Evolutionary conservation across 192 early-diverging fungal genomes (phyloP), one percentile per base, ranked within the genome.

Genomic region (Coemansia sp.): DNA sequence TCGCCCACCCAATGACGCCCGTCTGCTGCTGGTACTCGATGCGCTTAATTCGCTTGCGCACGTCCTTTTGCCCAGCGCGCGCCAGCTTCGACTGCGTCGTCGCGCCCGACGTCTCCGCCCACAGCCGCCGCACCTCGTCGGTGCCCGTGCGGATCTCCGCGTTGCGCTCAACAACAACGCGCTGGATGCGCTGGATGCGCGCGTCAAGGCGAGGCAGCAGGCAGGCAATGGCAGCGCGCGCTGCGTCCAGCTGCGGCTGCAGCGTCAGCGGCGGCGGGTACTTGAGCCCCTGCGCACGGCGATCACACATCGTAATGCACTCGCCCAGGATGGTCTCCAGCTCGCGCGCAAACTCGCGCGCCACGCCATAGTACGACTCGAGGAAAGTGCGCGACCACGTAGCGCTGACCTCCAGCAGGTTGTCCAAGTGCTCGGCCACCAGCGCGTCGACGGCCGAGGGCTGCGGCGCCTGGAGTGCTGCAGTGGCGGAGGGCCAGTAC

Each of bases 61-160:
- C 89, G 21, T 93, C 91, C 72, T 90, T 91, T 62, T 91, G 82
- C 27, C 74, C 78, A 0, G 87, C 80, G 37, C 85, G 87, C 25
- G 89, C 90, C 25, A 88, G 75, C 67, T 88, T 74, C 9, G 85
- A 73, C 42, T 75, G 69, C 37, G 84, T 77, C 5, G 87, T 89
- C 14, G 75, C 62, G n/a, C 85, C 85, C 0, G 86, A 86, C 29
- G 87, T 77, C 61, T 77, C 73, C 21, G 44, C 61, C 84, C 84
- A 85, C 37, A 44, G 1, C 1, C 39, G 41, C 27, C 82, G 72
- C 21, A 84, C 31, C 3, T 75, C 78, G 37, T 76, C 75, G 0
- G 86, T 67, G 23, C 66, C 70, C 6, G 62, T 48, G 45, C 74
- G 82, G 19, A 87, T 82, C 63, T 82, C 80, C 3, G 66, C 60